phyloP scores from a whole-genome alignment of 2,329 filamentous ascomycete species.

The Epichloe aotearoae region DNA sequence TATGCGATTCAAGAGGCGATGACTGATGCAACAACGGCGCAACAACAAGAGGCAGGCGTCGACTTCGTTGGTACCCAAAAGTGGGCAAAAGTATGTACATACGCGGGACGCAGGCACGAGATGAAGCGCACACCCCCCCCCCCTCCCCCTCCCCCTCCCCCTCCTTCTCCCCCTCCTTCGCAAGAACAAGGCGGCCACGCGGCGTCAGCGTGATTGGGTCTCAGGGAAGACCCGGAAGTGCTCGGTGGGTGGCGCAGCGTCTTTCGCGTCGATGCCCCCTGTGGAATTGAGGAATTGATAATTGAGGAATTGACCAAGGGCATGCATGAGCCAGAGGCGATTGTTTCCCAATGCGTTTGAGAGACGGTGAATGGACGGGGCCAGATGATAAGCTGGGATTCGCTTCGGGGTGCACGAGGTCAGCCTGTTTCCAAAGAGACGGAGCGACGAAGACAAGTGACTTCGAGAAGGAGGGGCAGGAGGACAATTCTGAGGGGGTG shows the following conservation, averaged over 20 bases:
- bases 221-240: not conserved
- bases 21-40: not conserved
- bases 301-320: not conserved
- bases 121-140: not conserved
- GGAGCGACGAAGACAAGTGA: not conserved
- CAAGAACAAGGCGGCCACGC: not conserved
- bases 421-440: no score
- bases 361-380: not conserved
- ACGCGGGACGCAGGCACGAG: slow-evolving; percentile 2
- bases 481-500: not conserved
- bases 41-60: not conserved
- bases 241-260: not conserved
- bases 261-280: not conserved
- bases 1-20: not conserved
- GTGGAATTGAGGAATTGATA: not conserved
- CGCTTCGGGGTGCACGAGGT: not conserved
- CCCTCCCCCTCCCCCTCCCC: no score
- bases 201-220: not conserved
- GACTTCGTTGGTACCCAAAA: slow-evolving; percentile 5
- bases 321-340: no score
- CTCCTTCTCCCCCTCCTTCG: not conserved
- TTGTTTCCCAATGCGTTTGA: no score
- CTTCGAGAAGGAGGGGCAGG: not conserved
- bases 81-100: not conserved
- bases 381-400: not conserved